phyloP scores from a whole-genome alignment of 257 asterid species.

The Verbena officinalis region DNA sequence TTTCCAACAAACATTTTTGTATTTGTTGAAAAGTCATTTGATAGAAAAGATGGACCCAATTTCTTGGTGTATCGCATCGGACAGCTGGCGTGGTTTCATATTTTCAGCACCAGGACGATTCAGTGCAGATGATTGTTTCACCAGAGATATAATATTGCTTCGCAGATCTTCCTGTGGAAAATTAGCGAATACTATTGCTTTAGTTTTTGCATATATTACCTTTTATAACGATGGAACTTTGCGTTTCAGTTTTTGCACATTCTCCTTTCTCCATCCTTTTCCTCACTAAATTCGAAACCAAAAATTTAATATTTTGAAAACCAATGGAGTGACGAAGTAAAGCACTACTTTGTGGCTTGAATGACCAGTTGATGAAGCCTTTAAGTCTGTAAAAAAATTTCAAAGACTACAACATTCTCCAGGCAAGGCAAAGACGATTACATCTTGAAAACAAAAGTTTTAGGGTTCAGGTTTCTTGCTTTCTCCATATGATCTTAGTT shows the following conservation, averaged over 20 bases:
- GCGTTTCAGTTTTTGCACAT: no score
- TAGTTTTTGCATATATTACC: not conserved
- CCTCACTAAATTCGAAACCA: not conserved
- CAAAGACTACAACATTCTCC: not conserved
- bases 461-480: no score
- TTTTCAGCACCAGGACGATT: constrained; percentile 74
- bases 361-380: not conserved
- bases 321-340: no score
- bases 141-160: constrained; percentile 59
- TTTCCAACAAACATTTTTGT: constrained; percentile 2
- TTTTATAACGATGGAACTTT: no score
- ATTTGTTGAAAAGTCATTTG: not conserved
- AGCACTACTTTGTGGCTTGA: not conserved
- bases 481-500: not conserved
- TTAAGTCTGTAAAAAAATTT: not conserved
- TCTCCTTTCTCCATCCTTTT: no score
- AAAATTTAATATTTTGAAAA: not conserved
- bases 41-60: constrained; percentile 61
- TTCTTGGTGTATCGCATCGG: constrained; percentile 93
- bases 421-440: not conserved
- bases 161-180: constrained; percentile 69
- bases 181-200: constrained; percentile 1
- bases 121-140: constrained; percentile 73
- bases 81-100: constrained; percentile 93
- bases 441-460: not conserved